phyloP scores from a whole-genome alignment of 2,329 filamentous ascomycete species.

The Curvularia verruculosa region DNA sequence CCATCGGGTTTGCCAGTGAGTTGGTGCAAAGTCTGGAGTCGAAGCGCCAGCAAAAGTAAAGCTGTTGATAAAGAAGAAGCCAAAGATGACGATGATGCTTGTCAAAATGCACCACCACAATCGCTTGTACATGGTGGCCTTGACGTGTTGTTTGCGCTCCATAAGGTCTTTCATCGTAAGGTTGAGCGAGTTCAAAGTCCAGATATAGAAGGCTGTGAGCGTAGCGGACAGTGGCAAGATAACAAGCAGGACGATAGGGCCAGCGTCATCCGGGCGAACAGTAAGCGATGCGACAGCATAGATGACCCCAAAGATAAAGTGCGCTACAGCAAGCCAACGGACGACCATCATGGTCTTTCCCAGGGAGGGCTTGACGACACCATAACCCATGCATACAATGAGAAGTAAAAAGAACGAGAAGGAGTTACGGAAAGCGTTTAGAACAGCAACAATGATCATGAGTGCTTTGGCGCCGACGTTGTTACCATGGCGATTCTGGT shows the following conservation, averaged over 20 bases:
- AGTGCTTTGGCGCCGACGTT: constrained; percentile 83
- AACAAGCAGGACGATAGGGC: constrained; percentile 88
- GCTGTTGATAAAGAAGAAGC: constrained; percentile 98
- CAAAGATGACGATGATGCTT: constrained; percentile 94
- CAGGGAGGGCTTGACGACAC: constrained; percentile 91
- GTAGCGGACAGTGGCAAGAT: constrained; percentile 91
- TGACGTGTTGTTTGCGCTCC: constrained; percentile 90
- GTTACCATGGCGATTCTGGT: constrained; percentile 86
- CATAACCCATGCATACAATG: constrained; percentile 99
- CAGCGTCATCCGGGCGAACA: constrained; percentile 86
- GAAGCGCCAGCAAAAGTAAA: constrained; percentile 87
- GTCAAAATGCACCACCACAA: constrained; percentile 97
- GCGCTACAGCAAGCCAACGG: constrained; percentile 84
- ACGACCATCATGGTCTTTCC: constrained; percentile 95
- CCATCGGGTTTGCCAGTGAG: constrained; percentile 97
- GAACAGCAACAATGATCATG: constrained; percentile 86
- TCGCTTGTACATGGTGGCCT: constrained; percentile 96
- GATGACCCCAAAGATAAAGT: constrained; percentile 93
- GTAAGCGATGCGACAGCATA: constrained; percentile 90
- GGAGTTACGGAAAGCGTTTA: constrained; percentile 93
- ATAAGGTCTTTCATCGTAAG: constrained; percentile 94
- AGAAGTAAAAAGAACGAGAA: constrained; percentile 98
- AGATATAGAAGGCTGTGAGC: constrained; percentile 95
- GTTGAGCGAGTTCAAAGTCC: constrained; percentile 96
- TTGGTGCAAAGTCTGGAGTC: constrained; percentile 88